Conservation (phyloP, 2,329 filamentous ascomycete species). For the Ophiocordyceps unilateralis region DNA sequence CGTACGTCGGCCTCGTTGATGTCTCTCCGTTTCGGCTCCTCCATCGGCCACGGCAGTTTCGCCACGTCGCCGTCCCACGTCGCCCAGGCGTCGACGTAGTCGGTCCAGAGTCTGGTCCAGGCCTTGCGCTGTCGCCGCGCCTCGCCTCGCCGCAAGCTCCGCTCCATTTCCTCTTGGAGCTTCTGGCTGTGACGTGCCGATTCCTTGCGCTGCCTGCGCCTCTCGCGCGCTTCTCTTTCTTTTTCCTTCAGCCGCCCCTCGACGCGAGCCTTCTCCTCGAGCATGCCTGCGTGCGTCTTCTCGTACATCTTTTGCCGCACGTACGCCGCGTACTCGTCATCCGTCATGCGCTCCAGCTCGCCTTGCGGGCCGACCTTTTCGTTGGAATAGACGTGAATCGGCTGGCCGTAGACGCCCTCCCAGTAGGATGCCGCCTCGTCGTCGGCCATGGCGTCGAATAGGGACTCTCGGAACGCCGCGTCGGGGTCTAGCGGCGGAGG, state of each 20-base stretch:
- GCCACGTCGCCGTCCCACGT: conserved; percentile 25
- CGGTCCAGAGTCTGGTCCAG: conserved; percentile 51
- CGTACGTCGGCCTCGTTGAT: conserved; percentile 44
- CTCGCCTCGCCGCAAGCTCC: conserved; percentile 48
- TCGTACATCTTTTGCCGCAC: conserved; percentile 91
- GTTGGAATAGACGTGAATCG: conserved; percentile 63
- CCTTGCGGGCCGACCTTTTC: conserved; percentile 25
- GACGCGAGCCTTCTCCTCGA: conserved; percentile 55
- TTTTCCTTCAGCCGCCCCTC: conserved; percentile 34
- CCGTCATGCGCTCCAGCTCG: conserved; percentile 67
- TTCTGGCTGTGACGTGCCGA: conserved; percentile 13
- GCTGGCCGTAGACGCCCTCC: conserved; percentile 92
- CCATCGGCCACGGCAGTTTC: conserved; percentile 56
- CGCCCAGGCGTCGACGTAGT: conserved; percentile 48
- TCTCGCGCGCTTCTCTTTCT: conserved; percentile 31
- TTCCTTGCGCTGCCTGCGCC: conserved; percentile 13
- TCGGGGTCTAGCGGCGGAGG: conserved; percentile 43
- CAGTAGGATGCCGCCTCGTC: conserved; percentile 92
- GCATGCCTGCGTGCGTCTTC: conserved; percentile 68
- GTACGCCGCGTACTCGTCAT: conserved; percentile 79
- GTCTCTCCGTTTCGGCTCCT: conserved; percentile 35
- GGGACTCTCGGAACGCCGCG: conserved; percentile 72
- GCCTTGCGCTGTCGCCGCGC: conserved; percentile 38
- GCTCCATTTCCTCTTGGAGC: conserved; percentile 50
- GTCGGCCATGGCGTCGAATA: conserved; percentile 93